Evolutionary conservation across 2,329 filamentous ascomycete species (phyloP).

Genomic region (Phaeosphaeriaceae sp.): DNA sequence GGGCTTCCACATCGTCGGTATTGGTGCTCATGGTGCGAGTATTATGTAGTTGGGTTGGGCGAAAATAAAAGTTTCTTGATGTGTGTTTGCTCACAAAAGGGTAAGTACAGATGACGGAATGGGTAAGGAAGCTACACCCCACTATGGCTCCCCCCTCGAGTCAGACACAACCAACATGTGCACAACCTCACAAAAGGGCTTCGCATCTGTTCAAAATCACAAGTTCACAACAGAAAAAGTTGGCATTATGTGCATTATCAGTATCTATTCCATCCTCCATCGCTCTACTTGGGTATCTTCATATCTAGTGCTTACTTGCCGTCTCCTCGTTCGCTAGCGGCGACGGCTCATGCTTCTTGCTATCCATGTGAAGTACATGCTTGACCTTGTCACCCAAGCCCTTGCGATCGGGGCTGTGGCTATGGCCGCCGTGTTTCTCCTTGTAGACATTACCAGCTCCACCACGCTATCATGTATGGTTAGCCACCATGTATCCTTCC

Average conservation of each 20-base stretch:
- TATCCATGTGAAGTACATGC: conserved; percentile 44
- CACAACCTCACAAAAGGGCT: too few species aligned
- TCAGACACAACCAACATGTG: conserved; percentile 6
- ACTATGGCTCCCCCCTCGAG: conserved; percentile 21
- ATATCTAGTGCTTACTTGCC: conserved; percentile 15
- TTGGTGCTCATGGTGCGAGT: conserved; percentile 29
- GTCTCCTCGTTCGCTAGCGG: conserved; percentile 34
- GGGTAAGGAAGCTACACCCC: conserved; percentile 9
- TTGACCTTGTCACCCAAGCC: conserved; percentile 55
- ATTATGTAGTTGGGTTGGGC: too few species aligned
- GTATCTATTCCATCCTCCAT: conserved; percentile 9
- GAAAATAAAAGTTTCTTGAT: too few species aligned
- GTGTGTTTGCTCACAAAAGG: too few species aligned
- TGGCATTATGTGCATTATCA: too few species aligned
- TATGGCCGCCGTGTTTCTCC: conserved; percentile 57
- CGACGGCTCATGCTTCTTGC: conserved; percentile 40
- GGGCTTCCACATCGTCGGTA: conserved; percentile 52
- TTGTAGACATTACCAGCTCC: conserved; percentile 56
- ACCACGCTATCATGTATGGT: conserved; percentile 44
- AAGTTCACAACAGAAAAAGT: too few species aligned
- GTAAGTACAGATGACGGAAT: conserved; percentile 27
- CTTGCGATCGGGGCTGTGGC: conserved; percentile 43
- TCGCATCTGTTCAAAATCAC: too few species aligned
- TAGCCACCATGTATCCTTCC: conserved; percentile 4
- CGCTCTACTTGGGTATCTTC: conserved; percentile 24